phyloP scores from a whole-genome alignment of 352 stramenopile genomes.

The Phytophthora pseudosyringae region DNA sequence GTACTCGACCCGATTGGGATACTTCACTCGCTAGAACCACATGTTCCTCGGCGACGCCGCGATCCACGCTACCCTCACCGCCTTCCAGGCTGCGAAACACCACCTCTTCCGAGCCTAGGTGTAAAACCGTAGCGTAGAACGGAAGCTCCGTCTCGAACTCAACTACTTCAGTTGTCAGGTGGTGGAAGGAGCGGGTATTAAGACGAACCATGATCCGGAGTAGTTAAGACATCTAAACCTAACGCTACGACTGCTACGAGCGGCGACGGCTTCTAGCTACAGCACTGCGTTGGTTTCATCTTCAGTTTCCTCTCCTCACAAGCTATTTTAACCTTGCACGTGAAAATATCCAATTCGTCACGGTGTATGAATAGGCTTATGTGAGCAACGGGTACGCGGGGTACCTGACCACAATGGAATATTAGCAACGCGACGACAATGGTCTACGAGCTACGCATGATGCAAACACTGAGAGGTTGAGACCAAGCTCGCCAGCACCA shows the following conservation, averaged over 20 bases:
- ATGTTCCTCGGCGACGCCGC: not conserved
- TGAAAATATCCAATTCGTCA: constrained; percentile 1
- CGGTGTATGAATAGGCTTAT: too few species aligned
- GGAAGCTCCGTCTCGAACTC: not conserved
- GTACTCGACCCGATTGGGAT: not conserved
- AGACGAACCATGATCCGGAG: constrained; percentile 10
- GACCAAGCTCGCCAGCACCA: not conserved
- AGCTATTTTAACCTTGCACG: not conserved
- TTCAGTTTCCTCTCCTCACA: constrained; percentile 4
- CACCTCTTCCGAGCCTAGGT: not conserved
- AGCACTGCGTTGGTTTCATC: constrained; percentile 14
- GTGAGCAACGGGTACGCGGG: too few species aligned
- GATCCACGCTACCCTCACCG: not conserved
- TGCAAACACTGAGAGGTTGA: too few species aligned
- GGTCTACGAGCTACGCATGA: too few species aligned
- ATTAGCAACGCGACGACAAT: too few species aligned
- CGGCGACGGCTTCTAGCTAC: constrained; percentile 3
- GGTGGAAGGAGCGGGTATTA: not conserved
- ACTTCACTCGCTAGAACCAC: not conserved
- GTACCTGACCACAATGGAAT: too few species aligned
- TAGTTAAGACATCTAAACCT: constrained; percentile 10
- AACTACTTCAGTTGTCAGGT: constrained; percentile 8
- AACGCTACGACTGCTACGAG: constrained; percentile 7
- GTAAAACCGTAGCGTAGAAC: constrained; percentile 1
- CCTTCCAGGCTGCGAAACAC: not conserved